phyloP scores from a whole-genome alignment of 352 stramenopile species.

The Pythium diclinum region DNA sequence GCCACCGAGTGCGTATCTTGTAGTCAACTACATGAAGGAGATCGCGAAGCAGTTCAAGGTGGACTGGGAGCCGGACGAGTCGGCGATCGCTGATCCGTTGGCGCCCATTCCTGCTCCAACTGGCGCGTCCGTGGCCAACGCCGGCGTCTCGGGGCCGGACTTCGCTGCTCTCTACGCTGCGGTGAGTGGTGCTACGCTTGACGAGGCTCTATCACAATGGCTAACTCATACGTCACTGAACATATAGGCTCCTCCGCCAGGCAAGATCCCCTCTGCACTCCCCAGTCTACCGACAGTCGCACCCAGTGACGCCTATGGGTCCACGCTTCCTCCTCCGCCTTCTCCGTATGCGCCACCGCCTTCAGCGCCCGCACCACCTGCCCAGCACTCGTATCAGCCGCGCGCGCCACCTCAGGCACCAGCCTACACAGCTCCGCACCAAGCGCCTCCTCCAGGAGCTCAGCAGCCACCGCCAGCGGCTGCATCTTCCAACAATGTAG shows the following conservation, averaged over 20 bases:
- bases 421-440: neutral
- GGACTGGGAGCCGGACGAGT: slow-evolving; percentile 89
- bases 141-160: slow-evolving; percentile 79
- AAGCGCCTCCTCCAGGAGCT: neutral
- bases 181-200: slow-evolving; percentile 28
- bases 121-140: slow-evolving; percentile 78
- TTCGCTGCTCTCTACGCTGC: slow-evolving; percentile 69
- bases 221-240: no score
- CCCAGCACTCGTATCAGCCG: slow-evolving; percentile 13
- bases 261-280: slow-evolving; percentile 43
- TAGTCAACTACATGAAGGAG: slow-evolving; percentile 95
- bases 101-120: slow-evolving; percentile 89
- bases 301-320: slow-evolving; percentile 21
- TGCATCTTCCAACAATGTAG: slow-evolving; percentile 5
- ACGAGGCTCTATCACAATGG: neutral
- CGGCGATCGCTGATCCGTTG: slow-evolving; percentile 68
- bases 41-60: slow-evolving; percentile 95
- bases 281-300: slow-evolving; percentile 35
- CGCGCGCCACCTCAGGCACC: slow-evolving; percentile 12
- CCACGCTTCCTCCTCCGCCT: slow-evolving; percentile 11
- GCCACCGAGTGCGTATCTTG: slow-evolving; percentile 92
- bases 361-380: slow-evolving; percentile 5
- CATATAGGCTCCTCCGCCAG: slow-evolving; percentile 39
- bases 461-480: slow-evolving; percentile 6
- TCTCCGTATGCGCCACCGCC: neutral